Evolutionary conservation across 345 rosid species (phyloP).

Genomic region (thale cress (Arabidopsis thaliana)): DNA sequence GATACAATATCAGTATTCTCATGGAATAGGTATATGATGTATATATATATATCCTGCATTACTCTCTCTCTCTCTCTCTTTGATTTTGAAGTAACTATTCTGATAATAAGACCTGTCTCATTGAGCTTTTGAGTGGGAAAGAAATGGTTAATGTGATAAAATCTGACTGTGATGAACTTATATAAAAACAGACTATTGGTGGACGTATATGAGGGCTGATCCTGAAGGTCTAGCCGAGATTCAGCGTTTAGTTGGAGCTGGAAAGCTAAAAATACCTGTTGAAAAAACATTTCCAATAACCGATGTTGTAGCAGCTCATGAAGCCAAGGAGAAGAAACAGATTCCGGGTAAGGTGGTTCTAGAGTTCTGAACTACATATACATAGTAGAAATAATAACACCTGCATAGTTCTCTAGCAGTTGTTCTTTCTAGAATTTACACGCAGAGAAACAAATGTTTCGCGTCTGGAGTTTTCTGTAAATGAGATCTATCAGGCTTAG

Average conservation of each 20-base stretch:
- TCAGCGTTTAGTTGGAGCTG: conserved; percentile 68
- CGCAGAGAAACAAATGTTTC: conserved; percentile 39
- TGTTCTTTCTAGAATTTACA: conserved; percentile 33
- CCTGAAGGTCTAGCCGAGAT: conserved; percentile 83
- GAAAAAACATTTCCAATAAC: conserved; percentile 80
- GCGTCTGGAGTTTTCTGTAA: conserved; percentile 43
- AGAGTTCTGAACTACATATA: conserved; percentile 53
- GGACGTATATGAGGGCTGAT: conserved; percentile 94
- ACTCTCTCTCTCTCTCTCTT: conserved; percentile 24
- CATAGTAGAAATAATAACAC: conserved; percentile 36
- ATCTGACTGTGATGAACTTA: conserved; percentile 23
- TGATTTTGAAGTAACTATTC: neutral
- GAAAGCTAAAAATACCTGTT: conserved; percentile 78
- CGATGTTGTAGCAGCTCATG: conserved; percentile 84
- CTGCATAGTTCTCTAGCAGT: conserved; percentile 35
- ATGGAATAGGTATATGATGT: conserved; percentile 72
- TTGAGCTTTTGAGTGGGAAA: neutral
- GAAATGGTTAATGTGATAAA: neutral
- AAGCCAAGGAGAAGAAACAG: conserved; percentile 73
- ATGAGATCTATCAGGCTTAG: conserved; percentile 42
- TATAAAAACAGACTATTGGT: conserved; percentile 64
- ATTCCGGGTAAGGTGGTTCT: conserved; percentile 88
- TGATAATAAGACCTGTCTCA: neutral
- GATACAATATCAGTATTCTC: conserved; percentile 74
- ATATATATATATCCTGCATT: neutral